A percentile compares a stretch with the other conserved stretches of the same genome.
These are phyloP conservation scores for Lotus japonicus DNA, from an alignment of 306 rosid genomes.

Conservation along the genomic window DNA sequence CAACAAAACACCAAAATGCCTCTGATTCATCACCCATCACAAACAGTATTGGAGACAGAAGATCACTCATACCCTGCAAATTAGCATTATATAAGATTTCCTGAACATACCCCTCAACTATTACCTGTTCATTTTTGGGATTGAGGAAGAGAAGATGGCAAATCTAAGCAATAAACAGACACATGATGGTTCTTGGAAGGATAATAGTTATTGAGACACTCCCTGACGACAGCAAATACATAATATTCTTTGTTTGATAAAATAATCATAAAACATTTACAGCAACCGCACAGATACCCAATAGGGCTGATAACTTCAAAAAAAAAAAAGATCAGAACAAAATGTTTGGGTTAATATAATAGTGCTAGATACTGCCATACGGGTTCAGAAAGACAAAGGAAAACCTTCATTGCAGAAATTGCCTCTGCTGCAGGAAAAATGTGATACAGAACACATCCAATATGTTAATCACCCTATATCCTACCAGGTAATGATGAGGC, in stretches of 20 bases:
- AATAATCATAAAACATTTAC: neutral
- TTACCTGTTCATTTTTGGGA: neutral
- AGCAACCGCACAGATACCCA: neutral
- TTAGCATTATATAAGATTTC: constrained; percentile 12
- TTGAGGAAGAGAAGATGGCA: neutral
- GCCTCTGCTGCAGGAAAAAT: neutral
- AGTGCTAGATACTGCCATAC: neutral
- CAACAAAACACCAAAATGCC: constrained; percentile 97
- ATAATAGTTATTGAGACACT: neutral
- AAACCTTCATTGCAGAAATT: neutral
- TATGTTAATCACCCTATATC: constrained; percentile 1
- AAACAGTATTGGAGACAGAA: constrained; percentile 83
- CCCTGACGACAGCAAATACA: neutral
- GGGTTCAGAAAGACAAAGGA: neutral
- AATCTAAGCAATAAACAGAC: neutral
- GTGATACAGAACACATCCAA: neutral
- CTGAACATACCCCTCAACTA: neutral
- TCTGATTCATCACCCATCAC: constrained; percentile 85
- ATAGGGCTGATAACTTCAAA: neutral
- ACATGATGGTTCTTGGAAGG: neutral
- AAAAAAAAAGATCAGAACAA: neutral
- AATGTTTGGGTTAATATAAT: neutral
- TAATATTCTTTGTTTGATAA: constrained; percentile 5
- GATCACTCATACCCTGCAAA: constrained; percentile 96
- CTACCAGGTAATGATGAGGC: neutral